These are phyloP conservation scores for Rutstroemia sp. DNA, from an alignment of 2,329 filamentous ascomycete species.

Conservation along the genomic window DNA sequence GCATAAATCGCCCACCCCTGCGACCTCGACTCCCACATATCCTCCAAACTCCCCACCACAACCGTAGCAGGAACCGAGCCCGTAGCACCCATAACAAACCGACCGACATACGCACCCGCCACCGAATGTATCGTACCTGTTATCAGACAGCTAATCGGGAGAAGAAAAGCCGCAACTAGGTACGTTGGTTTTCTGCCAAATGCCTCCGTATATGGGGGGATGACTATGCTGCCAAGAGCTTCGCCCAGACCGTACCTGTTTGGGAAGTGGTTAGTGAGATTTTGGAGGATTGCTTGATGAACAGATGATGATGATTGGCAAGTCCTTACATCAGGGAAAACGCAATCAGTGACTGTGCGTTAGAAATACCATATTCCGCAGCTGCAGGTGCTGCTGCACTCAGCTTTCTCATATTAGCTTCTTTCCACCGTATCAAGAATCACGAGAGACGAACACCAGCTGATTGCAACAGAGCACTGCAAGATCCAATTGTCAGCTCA, in stretches of 20 bases:
- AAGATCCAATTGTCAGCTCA: neutral
- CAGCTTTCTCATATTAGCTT: neutral
- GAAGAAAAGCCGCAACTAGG: slow-evolving; percentile 28
- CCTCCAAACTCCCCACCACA: slow-evolving; percentile 41
- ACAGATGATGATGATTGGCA: too few relatives aligned
- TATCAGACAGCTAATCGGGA: slow-evolving; percentile 32
- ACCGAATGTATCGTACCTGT: slow-evolving; percentile 33
- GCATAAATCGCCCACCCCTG: slow-evolving; percentile 40
- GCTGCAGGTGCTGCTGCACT: neutral
- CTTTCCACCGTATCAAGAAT: neutral
- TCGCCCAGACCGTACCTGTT: too few relatives aligned
- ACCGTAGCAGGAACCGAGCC: slow-evolving; percentile 42
- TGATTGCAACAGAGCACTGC: neutral
- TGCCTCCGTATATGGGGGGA: slow-evolving; percentile 31
- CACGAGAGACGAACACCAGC: neutral
- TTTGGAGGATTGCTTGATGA: too few relatives aligned
- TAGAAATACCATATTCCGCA: too few relatives aligned
- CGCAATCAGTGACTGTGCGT: too few relatives aligned
- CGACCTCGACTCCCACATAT: slow-evolving; percentile 39
- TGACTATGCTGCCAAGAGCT: too few relatives aligned
- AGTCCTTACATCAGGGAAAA: too few relatives aligned
- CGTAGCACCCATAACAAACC: slow-evolving; percentile 37
- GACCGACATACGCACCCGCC: slow-evolving; percentile 33
- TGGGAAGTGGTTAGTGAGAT: too few relatives aligned
- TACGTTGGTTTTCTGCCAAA: slow-evolving; percentile 33